Evolutionary conservation across 2,329 filamentous ascomycete species (phyloP).

Genomic region (Blastomyces silverae): DNA sequence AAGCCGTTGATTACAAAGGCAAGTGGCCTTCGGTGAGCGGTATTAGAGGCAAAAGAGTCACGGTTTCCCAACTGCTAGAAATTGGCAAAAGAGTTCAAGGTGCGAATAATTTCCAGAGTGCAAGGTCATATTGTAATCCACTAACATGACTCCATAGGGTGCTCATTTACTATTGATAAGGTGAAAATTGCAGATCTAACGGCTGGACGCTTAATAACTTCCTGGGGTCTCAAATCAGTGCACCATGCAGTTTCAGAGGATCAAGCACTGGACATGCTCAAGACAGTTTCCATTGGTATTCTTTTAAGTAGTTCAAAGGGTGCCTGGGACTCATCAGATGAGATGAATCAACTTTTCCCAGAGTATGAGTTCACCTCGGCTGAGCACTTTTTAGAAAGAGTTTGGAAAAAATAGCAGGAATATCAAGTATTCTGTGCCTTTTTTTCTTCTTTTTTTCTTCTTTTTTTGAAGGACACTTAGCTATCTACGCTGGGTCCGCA

Average conservation of each 20-base stretch:
- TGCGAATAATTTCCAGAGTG: conserved; percentile 17
- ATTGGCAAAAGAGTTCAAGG: conserved; percentile 33
- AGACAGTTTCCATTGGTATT: conserved; percentile 22
- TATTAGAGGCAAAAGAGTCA: conserved; percentile 31
- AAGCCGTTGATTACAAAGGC: conserved; percentile 35
- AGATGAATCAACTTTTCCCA: conserved; percentile 33
- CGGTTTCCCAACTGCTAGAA: conserved; percentile 27
- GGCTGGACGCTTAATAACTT: conserved; percentile 32
- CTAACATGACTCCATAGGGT: conserved; percentile 19
- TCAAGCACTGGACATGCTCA: conserved; percentile 21
- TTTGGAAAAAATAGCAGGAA: conserved; percentile 20
- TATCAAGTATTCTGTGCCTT: too few relatives aligned
- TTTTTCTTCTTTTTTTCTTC: too few relatives aligned
- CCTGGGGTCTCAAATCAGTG: conserved; percentile 23
- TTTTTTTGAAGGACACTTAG: too few relatives aligned
- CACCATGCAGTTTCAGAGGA: conserved; percentile 28
- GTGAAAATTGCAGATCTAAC: conserved; percentile 45
- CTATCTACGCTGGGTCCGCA: too few relatives aligned
- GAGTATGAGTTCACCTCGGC: conserved; percentile 29
- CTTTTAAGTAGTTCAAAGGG: conserved; percentile 23
- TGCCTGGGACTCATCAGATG: conserved; percentile 28
- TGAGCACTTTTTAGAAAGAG: conserved; percentile 28
- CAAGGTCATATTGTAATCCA: background rate
- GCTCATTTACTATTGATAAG: conserved; percentile 39
- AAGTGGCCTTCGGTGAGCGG: conserved; percentile 39